Base-by-base conservation (phyloP, 2,329 filamentous ascomycete species). In the Cladosporium sp. region DNA sequence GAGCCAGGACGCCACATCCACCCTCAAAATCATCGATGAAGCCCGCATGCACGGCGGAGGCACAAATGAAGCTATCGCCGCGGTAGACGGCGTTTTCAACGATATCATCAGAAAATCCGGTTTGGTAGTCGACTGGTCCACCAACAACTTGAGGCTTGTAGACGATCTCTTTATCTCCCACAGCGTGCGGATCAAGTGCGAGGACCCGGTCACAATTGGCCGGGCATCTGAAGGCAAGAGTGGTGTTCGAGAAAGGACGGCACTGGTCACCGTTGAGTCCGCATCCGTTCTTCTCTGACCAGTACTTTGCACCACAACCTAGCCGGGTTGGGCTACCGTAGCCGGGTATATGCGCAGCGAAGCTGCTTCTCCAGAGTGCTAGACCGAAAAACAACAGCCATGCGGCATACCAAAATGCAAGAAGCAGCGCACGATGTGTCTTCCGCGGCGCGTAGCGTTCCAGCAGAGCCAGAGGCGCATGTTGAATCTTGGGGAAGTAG, bases 11-110 rank as follows among this genome's bases (percentile, higher is more conserved):
- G 51, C 90, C 90, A 59, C 90, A 95, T 1, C 90, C 90, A 32
- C 90, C 90, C 25, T 79, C 73, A 0, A 74, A 69, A 60, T 90
- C 81, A 30, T 79, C 80, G 53, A 94, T 80, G 59, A 91, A 76
- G 16, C 89, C 90, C 1, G 88, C 83, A 63, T 95, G 90, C 43
- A 95, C 87, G 29, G 89, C 90, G 11, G 90, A 78, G 52, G 83
- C 84, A 63, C 90, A 95, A 49, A 95, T 84, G 69, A 88, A 94
- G 12, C 88, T 94, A 68, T 95, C 90, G 8, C 86, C 89, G 15
- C 93, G 85, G 66, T 97, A 97, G 18, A 86, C 74, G 0, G 84
- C 78, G 49, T 70, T 68, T 8, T 67, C 62, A 3, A 73, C 59
- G 4, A 67, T 64, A 18, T 68, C 62, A 18, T 70, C 65, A 20